Conservation (phyloP, 345 rosid genomes). For the Corchorus olitorius region DNA sequence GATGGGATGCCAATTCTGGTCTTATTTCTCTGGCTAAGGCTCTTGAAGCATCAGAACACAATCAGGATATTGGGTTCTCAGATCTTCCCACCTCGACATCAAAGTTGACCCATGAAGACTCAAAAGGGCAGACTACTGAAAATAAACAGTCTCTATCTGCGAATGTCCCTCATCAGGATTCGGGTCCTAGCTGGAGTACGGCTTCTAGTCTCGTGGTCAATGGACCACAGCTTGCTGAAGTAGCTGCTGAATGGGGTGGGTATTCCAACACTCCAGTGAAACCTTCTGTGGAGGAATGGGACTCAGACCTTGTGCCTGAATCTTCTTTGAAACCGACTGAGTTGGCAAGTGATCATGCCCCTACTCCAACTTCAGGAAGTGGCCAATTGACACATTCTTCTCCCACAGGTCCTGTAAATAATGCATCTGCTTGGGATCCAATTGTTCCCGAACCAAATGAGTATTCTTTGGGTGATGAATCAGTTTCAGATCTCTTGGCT, state of each 20-base stretch:
- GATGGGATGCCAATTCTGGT: conserved; percentile 28
- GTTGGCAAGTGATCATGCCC: conserved; percentile 47
- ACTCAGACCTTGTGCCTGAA: conserved; percentile 42
- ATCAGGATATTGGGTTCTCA: conserved; percentile 48
- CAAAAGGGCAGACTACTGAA: conserved; percentile 45
- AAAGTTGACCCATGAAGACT: conserved; percentile 48
- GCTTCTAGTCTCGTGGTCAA: conserved; percentile 63
- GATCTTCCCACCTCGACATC: conserved; percentile 53
- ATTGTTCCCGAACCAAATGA: conserved; percentile 67
- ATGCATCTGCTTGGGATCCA: conserved; percentile 70
- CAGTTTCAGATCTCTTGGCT: conserved; percentile 98
- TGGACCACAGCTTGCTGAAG: conserved; percentile 59
- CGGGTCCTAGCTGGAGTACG: conserved; percentile 75
- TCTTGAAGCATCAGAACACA: conserved; percentile 44
- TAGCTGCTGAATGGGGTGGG: conserved; percentile 55
- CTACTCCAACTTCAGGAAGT: conserved; percentile 67
- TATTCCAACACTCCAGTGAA: conserved; percentile 43
- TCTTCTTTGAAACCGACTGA: conserved; percentile 53
- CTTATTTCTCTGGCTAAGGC: conserved; percentile 42
- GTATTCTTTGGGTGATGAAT: conserved; percentile 72
- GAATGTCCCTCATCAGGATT: conserved; percentile 51
- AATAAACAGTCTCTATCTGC: conserved; percentile 52
- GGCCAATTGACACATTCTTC: conserved; percentile 48
- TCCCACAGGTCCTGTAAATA: conserved; percentile 37
- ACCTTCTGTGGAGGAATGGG: conserved; percentile 52